phyloP scores from a whole-genome alignment of 2,329 filamentous ascomycete species.

The Periconia digitata region DNA sequence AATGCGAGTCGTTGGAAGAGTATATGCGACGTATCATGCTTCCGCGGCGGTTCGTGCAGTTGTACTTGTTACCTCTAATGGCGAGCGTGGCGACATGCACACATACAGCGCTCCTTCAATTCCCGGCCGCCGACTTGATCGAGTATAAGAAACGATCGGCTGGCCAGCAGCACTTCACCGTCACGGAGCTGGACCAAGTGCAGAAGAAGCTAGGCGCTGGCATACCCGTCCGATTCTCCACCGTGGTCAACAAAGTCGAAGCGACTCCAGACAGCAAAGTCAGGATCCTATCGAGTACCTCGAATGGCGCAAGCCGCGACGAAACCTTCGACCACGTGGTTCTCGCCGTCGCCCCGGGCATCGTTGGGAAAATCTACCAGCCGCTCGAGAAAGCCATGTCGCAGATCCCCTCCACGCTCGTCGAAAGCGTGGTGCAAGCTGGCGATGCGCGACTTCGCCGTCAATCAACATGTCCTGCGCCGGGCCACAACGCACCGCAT shows the following conservation, averaged over 20 bases:
- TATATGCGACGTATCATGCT: constrained; percentile 56
- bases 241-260: constrained; percentile 46
- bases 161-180: constrained; percentile 54
- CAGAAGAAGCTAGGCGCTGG: constrained; percentile 50
- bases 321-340: constrained; percentile 56
- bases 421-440: constrained; percentile 54
- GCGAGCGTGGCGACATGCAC: constrained; percentile 59
- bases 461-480: background rate
- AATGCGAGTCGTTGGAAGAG: constrained; percentile 50
- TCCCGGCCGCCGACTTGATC: constrained; percentile 57
- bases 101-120: constrained; percentile 53
- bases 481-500: constrained; percentile 24
- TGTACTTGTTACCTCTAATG: constrained; percentile 59
- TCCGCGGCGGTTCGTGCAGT: constrained; percentile 50
- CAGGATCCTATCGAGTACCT: background rate
- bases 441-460: constrained; percentile 21
- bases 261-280: constrained; percentile 5
- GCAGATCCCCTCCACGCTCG: constrained; percentile 52
- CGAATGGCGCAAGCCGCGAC: constrained; percentile 9
- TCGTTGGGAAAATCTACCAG: constrained; percentile 52
- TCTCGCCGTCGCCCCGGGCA: constrained; percentile 58
- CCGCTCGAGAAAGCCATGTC: constrained; percentile 44
- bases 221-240: constrained; percentile 47
- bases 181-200: constrained; percentile 54
- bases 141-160: constrained; percentile 54